Evolutionary conservation across 108 stramenopile species (phyloP).

Genomic region (Stephanodiscus minutulus): DNA sequence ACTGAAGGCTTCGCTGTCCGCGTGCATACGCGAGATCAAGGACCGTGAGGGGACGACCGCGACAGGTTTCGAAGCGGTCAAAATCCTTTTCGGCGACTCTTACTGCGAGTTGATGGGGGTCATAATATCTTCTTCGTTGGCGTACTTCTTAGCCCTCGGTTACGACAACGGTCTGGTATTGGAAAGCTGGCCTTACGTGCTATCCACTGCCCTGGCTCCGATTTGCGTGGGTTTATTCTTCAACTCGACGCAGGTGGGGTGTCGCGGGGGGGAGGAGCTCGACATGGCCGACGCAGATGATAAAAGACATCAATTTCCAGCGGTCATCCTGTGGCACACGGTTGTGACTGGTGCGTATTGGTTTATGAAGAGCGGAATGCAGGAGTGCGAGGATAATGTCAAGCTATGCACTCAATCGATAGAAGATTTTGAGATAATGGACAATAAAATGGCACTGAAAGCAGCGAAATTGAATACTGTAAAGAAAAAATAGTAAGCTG

Average conservation of each 20-base stretch:
- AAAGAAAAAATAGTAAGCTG: constrained; percentile 5
- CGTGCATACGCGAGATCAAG: constrained; percentile 60
- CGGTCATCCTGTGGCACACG: constrained; percentile 64
- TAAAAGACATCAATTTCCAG: constrained; percentile 53
- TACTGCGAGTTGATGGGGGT: constrained; percentile 37
- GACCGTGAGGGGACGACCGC: constrained; percentile 6
- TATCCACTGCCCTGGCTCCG: constrained; percentile 40
- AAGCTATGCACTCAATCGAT: constrained; percentile 36
- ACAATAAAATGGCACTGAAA: constrained; percentile 28
- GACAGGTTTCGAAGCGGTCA: constrained; percentile 9
- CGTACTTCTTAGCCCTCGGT: constrained; percentile 32
- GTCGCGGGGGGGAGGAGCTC: constrained; percentile 10
- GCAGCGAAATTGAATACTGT: constrained; percentile 9
- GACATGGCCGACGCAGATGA: constrained; percentile 3
- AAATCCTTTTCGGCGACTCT: constrained; percentile 25
- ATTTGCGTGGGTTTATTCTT: constrained; percentile 42
- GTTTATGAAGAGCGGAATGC: constrained; percentile 57
- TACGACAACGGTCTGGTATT: constrained; percentile 17
- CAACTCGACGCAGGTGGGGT: constrained; percentile 28
- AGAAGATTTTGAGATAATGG: constrained; percentile 35
- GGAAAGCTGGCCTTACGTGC: constrained; percentile 21
- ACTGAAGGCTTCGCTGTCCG: constrained; percentile 41
- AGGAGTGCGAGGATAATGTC: constrained; percentile 47
- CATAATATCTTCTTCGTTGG: constrained; percentile 18
- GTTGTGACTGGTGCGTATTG: constrained; percentile 52